Evolutionary conservation across 257 asterid species (phyloP).

Genomic region (Fraxinus excelsior): DNA sequence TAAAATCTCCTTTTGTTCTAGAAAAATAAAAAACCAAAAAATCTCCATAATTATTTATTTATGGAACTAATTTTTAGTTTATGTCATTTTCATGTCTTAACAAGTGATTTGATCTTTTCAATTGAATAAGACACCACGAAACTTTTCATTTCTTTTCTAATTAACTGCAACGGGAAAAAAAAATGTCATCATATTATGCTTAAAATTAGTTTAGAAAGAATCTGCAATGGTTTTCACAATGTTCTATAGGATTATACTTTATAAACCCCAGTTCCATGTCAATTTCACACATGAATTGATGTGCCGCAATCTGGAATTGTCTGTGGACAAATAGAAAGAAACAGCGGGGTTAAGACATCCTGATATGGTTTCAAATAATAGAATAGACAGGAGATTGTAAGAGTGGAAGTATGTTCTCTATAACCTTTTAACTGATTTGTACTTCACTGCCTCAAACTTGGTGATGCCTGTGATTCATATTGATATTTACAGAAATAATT

Average conservation of each 20-base stretch:
- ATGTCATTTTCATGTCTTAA: not conserved
- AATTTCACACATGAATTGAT: not conserved
- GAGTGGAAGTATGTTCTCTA: not conserved
- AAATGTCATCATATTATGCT: not conserved
- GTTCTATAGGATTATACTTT: not conserved
- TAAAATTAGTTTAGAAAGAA: not conserved
- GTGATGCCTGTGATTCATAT: not conserved
- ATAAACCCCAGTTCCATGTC: conserved; percentile 8
- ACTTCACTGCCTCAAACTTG: conserved; percentile 11
- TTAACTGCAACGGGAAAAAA: conserved; percentile 2
- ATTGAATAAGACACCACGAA: not conserved
- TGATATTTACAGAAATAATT: not conserved
- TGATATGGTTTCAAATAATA: conserved; percentile 7
- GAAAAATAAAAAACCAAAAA: not conserved
- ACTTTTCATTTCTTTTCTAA: not conserved
- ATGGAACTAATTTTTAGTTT: not conserved
- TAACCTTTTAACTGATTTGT: conserved; percentile 12
- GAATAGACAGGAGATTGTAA: conserved; percentile 1
- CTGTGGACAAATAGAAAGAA: conserved; percentile 7
- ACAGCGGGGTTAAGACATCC: not conserved
- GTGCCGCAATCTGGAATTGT: not conserved
- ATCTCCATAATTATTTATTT: conserved; percentile 1
- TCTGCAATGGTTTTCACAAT: not conserved
- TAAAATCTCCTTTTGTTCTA: not conserved
- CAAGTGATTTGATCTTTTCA: conserved; percentile 6